A percentile compares a stretch with the other conserved stretches of the same genome.
Evolutionary conservation across 208 protist genomes (phyloP).

Genomic region (Leishmania tropica): DNA sequence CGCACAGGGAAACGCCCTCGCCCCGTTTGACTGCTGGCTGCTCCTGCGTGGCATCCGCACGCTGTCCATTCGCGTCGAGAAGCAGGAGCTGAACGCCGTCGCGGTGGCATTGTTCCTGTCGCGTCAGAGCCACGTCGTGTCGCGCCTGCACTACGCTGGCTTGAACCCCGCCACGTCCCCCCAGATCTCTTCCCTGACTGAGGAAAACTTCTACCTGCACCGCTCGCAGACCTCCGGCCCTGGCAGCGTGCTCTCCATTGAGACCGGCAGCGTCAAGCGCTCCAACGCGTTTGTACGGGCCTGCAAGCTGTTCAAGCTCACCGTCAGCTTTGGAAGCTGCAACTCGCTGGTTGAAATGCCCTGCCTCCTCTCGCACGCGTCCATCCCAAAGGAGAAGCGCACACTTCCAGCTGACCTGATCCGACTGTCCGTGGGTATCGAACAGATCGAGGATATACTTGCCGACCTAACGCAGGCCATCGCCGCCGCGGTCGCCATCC

Average conservation of each 20-base stretch:
- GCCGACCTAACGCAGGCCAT: slow-evolving; percentile 85
- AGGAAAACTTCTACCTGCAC: slow-evolving; percentile 81
- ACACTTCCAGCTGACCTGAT: slow-evolving; percentile 88
- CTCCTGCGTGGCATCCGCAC: slow-evolving; percentile 96
- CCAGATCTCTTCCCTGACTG: slow-evolving; percentile 58
- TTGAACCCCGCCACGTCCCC: slow-evolving; percentile 80
- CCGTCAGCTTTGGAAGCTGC: slow-evolving; percentile 94
- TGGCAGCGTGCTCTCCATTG: slow-evolving; percentile 75
- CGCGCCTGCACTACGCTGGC: slow-evolving; percentile 90
- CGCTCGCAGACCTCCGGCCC: slow-evolving; percentile 58
- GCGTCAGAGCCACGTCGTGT: slow-evolving; percentile 70
- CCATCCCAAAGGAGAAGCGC: slow-evolving; percentile 92
- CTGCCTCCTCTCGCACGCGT: slow-evolving; percentile 94
- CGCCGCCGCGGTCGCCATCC: slow-evolving; percentile 41
- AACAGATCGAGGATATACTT: slow-evolving; percentile 93
- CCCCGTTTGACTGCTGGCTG: slow-evolving; percentile 96
- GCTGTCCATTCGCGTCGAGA: slow-evolving; percentile 91
- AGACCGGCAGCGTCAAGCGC: slow-evolving; percentile 60
- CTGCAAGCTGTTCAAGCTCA: slow-evolving; percentile 91
- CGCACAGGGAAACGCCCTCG: slow-evolving; percentile 85
- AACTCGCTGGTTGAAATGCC: slow-evolving; percentile 94
- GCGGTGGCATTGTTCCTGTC: slow-evolving; percentile 78
- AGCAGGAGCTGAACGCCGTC: slow-evolving; percentile 91
- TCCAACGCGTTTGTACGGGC: slow-evolving; percentile 83
- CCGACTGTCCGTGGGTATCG: slow-evolving; percentile 94